phyloP scores from a whole-genome alignment of 2,329 filamentous ascomycete species.

The Pestalotiopsis sp. region DNA sequence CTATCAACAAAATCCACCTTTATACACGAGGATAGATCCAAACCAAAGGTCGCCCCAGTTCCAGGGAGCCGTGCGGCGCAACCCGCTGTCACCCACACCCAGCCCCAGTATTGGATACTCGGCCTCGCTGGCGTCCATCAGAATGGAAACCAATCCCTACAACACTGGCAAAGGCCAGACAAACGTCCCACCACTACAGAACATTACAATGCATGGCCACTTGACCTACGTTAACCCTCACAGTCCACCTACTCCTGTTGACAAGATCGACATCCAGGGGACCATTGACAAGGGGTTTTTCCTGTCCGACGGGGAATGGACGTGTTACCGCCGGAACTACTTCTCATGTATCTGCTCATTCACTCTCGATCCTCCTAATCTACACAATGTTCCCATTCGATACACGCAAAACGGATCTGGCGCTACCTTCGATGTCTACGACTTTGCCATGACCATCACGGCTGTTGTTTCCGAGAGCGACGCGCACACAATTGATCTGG shows the following conservation, averaged over 20 bases:
- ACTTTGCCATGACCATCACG: slow-evolving; percentile 83
- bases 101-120: slow-evolving; percentile 50
- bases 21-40: slow-evolving; percentile 52
- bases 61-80: slow-evolving; percentile 47
- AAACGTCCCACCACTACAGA: slow-evolving; percentile 56
- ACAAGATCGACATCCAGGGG: slow-evolving; percentile 72
- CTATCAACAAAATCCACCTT: slow-evolving; percentile 54
- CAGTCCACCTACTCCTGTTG: slow-evolving; percentile 46
- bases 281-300: slow-evolving; percentile 92
- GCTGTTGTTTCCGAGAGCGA: slow-evolving; percentile 78
- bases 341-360: slow-evolving; percentile 85
- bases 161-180: slow-evolving; percentile 38
- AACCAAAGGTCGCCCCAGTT: slow-evolving; percentile 56
- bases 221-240: slow-evolving; percentile 60
- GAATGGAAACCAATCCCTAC: slow-evolving; percentile 52
- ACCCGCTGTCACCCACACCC: slow-evolving; percentile 56
- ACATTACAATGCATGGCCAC: slow-evolving; percentile 57
- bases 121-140: slow-evolving; percentile 38
- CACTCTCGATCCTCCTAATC: slow-evolving; percentile 62
- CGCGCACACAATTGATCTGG: slow-evolving; percentile 78
- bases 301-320: slow-evolving; percentile 80
- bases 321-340: slow-evolving; percentile 90
- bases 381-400: slow-evolving; percentile 39
- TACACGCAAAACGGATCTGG: slow-evolving; percentile 53
- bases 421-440: slow-evolving; percentile 67